Evolutionary conservation across 2,329 filamentous ascomycete genomes (phyloP), one percentile per base, ranked within the genome.

Genomic region (Xylaria polymorpha): DNA sequence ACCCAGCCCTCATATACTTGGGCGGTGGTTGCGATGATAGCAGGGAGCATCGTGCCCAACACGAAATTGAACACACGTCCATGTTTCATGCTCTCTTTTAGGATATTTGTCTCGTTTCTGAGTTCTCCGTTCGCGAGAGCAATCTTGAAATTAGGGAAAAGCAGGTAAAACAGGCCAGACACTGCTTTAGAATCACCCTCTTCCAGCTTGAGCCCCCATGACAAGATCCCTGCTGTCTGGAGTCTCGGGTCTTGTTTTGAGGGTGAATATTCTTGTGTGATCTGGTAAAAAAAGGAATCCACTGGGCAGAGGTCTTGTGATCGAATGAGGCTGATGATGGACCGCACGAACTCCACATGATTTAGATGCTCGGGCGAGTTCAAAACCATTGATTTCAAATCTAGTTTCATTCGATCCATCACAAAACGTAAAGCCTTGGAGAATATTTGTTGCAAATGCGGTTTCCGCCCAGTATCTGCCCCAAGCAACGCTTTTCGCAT

Each of bases 101-200:
- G 73, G 60, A 88, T 83, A 5, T 66, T 72, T 35, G 81, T 77
- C 73, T 88, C 85, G 6, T 84, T 81, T 6, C 74, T 74, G n/a
- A 88, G 79, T 60, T 81, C 83, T 65, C 83, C 80, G 66, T 85
- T 85, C 51, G 82, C 81, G 2, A 89, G 75, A 0, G 86, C 85
- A 61, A 85, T 79, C 74, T 88, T 88, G 75, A 88, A 87, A 76
- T 85, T 88, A 72, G 86, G 86, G 74, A 84, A 85, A 1, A 90
- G 80, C 66, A 87, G 86, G 75, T 85, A 85, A 74, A 89, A 90
- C 3, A 89, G 81, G 62, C 84, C 83, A 20, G 84, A 81, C 6
- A 78, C 77, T 4, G 83, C 84, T 37, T 81, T 82, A 1, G 77
- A 73, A 63, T 88, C 87, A 1, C 83, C 84, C 68, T 89, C 87